phyloP scores from a whole-genome alignment of 1,284 basidiomycete genomes.

The Cystobasidiaceae sp. region DNA sequence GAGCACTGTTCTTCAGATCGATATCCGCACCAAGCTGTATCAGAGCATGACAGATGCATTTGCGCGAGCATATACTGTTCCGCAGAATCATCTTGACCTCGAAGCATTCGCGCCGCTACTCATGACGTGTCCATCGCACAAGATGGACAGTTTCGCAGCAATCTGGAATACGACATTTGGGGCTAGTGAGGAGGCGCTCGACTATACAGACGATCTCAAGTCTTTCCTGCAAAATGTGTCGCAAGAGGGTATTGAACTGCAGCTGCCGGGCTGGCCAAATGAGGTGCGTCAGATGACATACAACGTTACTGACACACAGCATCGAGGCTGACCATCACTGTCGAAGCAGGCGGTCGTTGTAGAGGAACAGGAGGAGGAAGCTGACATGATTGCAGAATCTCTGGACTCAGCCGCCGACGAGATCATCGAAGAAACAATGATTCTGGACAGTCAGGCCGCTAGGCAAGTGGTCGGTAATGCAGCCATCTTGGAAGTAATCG shows the following conservation, averaged over 20 bases:
- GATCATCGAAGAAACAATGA: background rate
- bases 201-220: background rate
- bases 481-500: background rate
- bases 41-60: background rate
- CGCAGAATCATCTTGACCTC: background rate
- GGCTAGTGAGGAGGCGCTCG: background rate
- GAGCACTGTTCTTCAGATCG: background rate
- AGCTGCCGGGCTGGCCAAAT: constrained; percentile 17
- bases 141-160: background rate
- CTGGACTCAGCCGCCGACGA: background rate
- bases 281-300: background rate
- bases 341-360: background rate
- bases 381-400: too few species aligned
- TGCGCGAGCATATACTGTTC: background rate
- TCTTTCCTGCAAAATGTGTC: background rate
- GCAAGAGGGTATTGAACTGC: background rate
- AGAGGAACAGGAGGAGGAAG: background rate
- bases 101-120: background rate
- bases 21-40: background rate
- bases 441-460: background rate
- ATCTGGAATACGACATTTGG: constrained; percentile 21
- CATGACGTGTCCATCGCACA: background rate
- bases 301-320: background rate
- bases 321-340: background rate
- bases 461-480: background rate